Conservation (phyloP, 768 basidiomycete species). For the Leccinellum luteum region DNA sequence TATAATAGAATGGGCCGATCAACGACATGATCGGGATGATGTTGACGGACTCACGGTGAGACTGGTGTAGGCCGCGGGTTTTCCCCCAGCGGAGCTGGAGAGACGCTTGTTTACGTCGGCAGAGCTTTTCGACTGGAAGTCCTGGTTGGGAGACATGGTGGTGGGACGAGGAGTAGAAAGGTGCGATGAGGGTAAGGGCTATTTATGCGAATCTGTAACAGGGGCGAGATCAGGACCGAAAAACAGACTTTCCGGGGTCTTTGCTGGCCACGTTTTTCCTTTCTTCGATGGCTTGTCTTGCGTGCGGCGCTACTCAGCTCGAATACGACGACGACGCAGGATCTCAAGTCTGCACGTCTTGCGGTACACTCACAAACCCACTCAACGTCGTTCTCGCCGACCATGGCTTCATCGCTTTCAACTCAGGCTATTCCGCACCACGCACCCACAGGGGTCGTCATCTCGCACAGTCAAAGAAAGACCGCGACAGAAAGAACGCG, state of each 20-base stretch:
- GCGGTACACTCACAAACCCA: conserved; percentile 68
- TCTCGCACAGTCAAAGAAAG: conserved; percentile 16
- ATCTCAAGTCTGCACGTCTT: conserved; percentile 64
- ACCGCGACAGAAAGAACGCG: conserved; percentile 59
- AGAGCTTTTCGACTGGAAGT: conserved; percentile 66
- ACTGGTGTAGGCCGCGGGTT: conserved; percentile 61
- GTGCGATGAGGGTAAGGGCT: conserved; percentile 23
- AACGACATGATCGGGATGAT: conserved; percentile 1
- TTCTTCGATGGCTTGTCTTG: conserved; percentile 38
- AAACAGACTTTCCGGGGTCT: conserved; percentile 23
- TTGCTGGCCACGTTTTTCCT: neutral
- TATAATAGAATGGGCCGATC: conserved; percentile 30
- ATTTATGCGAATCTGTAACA: conserved; percentile 32
- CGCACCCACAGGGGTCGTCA: conserved; percentile 29
- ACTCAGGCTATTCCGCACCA: conserved; percentile 44
- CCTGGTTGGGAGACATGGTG: conserved; percentile 55
- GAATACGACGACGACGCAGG: conserved; percentile 54
- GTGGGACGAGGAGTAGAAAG: conserved; percentile 21
- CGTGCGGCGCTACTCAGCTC: conserved; percentile 51
- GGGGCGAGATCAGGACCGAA: no score
- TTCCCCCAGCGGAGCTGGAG: conserved; percentile 49
- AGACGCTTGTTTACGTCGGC: conserved; percentile 65
- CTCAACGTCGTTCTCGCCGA: conserved; percentile 58
- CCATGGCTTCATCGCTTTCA: conserved; percentile 33
- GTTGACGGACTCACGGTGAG: conserved; percentile 52